Evolutionary conservation across 306 rosid species (phyloP).

Genomic region (Cucumis hystrix): DNA sequence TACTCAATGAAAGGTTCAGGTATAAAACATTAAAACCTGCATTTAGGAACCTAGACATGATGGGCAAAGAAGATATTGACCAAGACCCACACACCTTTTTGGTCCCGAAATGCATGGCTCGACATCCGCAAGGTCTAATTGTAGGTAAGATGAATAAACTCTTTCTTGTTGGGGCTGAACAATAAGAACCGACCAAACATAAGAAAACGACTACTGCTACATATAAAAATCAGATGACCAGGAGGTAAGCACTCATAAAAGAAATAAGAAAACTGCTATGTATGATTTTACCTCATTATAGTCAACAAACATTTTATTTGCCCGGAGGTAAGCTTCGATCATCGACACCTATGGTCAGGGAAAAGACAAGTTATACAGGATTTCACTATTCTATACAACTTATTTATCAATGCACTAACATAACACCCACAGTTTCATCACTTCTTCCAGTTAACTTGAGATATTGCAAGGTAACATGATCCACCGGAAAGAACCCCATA

Average conservation of each 20-base stretch:
- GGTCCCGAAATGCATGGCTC: slow-evolving; percentile 93
- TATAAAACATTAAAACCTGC: background rate
- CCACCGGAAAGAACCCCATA: slow-evolving; percentile 98
- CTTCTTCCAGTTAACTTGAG: slow-evolving; percentile 91
- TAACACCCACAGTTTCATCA: slow-evolving; percentile 68
- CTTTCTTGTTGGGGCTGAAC: slow-evolving; percentile 81
- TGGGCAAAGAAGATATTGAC: background rate
- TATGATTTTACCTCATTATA: slow-evolving; percentile 52
- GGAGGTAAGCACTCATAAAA: background rate
- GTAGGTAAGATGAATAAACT: slow-evolving; percentile 85
- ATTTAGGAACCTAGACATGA: slow-evolving; percentile 6
- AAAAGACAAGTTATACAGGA: slow-evolving; percentile 12
- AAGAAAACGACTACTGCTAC: background rate
- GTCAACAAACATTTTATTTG: slow-evolving; percentile 84
- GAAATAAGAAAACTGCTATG: background rate
- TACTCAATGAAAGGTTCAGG: background rate
- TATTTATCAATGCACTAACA: background rate
- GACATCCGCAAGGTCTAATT: slow-evolving; percentile 64
- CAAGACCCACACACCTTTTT: slow-evolving; percentile 44
- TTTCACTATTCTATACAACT: background rate
- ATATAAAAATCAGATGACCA: background rate
- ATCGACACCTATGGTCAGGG: slow-evolving; percentile 52
- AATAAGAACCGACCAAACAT: slow-evolving; percentile 3
- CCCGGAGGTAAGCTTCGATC: slow-evolving; percentile 92
- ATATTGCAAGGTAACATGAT: slow-evolving; percentile 86